These are phyloP conservation scores for Niveomyces coronatus DNA, from an alignment of 2,329 filamentous ascomycete species.

Conservation along the genomic window DNA sequence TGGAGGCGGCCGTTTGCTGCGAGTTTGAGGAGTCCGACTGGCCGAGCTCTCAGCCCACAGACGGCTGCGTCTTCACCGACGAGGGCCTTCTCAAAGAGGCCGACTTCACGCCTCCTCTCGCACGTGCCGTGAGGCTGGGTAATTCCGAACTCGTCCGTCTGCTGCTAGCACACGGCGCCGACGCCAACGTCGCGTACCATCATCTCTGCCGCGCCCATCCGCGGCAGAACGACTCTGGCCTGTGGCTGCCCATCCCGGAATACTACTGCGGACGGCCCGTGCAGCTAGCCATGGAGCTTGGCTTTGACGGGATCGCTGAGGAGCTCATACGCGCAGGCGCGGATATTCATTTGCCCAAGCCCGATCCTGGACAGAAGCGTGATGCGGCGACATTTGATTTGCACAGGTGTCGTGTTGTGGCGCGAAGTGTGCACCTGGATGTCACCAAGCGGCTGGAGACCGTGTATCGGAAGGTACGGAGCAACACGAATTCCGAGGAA, in stretches of 20 bases:
- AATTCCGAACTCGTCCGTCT: not conserved
- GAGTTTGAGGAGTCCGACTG: constrained; percentile 3
- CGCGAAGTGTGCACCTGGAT: constrained; percentile 3
- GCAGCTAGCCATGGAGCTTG: constrained; percentile 3
- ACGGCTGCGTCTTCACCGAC: not conserved
- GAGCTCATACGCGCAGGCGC: not conserved
- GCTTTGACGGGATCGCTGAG: not conserved
- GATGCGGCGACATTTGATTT: not conserved
- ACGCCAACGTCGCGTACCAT: constrained; percentile 5
- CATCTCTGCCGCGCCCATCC: not conserved
- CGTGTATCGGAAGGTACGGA: too few relatives aligned
- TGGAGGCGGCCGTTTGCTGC: not conserved
- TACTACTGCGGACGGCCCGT: not conserved
- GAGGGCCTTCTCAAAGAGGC: not conserved
- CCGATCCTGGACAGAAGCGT: not conserved
- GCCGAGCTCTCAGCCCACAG: not conserved
- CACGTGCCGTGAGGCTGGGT: constrained; percentile 1
- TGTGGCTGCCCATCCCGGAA: not conserved
- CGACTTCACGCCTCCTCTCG: constrained; percentile 4
- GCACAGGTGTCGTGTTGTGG: not conserved
- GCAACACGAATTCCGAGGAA: too few relatives aligned
- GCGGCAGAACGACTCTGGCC: not conserved
- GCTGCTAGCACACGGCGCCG: constrained; percentile 4
- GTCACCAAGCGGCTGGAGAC: not conserved
- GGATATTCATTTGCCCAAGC: not conserved